A percentile compares a stretch with the other conserved stretches of the same genome.
Conservation (phyloP, 768 basidiomycete genomes). For the Leucocoprinus leucothites region DNA sequence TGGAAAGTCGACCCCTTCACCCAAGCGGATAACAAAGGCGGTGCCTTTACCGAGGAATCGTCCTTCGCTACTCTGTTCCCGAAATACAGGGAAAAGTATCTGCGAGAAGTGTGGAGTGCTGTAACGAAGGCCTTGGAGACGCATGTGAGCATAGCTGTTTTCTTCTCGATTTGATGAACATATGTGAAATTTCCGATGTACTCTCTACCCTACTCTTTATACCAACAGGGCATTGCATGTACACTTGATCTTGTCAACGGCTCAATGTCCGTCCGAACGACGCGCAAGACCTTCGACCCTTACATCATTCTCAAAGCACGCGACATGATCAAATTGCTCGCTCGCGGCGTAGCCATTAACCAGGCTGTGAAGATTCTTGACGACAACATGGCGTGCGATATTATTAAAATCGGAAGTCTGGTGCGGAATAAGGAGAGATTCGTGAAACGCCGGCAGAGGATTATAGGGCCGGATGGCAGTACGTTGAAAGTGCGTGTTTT, state of each 20-base stretch:
- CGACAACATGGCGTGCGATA: slow-evolving; percentile 89
- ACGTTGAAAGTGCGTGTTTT: slow-evolving; percentile 78
- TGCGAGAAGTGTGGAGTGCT: slow-evolving; percentile 92
- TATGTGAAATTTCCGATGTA: background rate
- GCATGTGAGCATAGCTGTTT: slow-evolving; percentile 49
- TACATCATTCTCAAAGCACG: slow-evolving; percentile 95
- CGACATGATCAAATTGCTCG: slow-evolving; percentile 92
- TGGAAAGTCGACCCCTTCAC: slow-evolving; percentile 90
- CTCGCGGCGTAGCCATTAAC: slow-evolving; percentile 81
- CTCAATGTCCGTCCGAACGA: slow-evolving; percentile 96
- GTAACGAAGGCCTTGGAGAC: slow-evolving; percentile 82
- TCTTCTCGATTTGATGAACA: no score
- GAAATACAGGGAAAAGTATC: slow-evolving; percentile 96
- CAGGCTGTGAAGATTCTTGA: slow-evolving; percentile 90
- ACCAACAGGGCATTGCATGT: slow-evolving; percentile 74
- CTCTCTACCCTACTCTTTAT: background rate
- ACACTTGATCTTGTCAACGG: slow-evolving; percentile 95
- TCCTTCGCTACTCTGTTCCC: slow-evolving; percentile 98
- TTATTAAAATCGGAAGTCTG: slow-evolving; percentile 95
- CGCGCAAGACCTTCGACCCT: slow-evolving; percentile 95
- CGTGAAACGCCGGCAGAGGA: slow-evolving; percentile 92
- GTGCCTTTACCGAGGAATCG: slow-evolving; percentile 90
- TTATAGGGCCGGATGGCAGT: slow-evolving; percentile 96
- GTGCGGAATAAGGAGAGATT: slow-evolving; percentile 96
- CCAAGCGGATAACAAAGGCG: slow-evolving; percentile 72